These are phyloP conservation scores for Aspergillus funiculosus DNA, from an alignment of 495 filamentous ascomycete species.

Conservation along the genomic window DNA sequence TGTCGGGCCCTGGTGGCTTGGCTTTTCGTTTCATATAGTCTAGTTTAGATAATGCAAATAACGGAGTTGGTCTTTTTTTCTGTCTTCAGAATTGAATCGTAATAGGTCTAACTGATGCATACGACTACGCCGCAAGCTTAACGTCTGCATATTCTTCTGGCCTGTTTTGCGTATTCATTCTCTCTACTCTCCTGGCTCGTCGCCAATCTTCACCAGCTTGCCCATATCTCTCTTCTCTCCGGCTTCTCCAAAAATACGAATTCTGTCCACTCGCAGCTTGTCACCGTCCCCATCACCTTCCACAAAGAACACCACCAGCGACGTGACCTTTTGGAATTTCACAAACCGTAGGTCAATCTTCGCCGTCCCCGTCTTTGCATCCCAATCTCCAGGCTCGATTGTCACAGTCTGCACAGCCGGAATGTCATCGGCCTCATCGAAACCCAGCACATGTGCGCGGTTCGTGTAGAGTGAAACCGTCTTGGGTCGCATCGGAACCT, in stretches of 20 bases:
- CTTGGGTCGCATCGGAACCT: conserved; percentile 77
- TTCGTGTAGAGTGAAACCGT: conserved; percentile 82
- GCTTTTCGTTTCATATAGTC: not conserved
- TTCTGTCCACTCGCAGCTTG: conserved; percentile 77
- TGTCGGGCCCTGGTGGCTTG: not conserved
- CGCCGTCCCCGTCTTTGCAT: conserved; percentile 74
- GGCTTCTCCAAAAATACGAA: conserved; percentile 84
- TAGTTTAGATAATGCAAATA: no score
- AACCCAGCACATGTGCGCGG: conserved; percentile 79
- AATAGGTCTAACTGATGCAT: not conserved
- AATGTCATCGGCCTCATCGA: conserved; percentile 90
- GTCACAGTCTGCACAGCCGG: conserved; percentile 68
- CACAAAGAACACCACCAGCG: conserved; percentile 80
- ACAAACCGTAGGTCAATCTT: conserved; percentile 82
- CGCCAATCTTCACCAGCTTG: conserved; percentile 91
- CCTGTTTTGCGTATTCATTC: not conserved
- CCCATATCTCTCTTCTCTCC: conserved; percentile 89
- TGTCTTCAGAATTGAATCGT: no score
- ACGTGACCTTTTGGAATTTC: conserved; percentile 91
- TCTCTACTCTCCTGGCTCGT: conserved; percentile 58
- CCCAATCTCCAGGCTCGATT: conserved; percentile 75
- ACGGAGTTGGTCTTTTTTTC: no score
- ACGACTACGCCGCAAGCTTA: not conserved
- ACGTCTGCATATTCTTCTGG: not conserved
- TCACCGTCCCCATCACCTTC: conserved; percentile 83